These are phyloP conservation scores for Annulohypoxylon bovei DNA, from an alignment of 495 filamentous ascomycete genomes.

Conservation along the genomic window DNA sequence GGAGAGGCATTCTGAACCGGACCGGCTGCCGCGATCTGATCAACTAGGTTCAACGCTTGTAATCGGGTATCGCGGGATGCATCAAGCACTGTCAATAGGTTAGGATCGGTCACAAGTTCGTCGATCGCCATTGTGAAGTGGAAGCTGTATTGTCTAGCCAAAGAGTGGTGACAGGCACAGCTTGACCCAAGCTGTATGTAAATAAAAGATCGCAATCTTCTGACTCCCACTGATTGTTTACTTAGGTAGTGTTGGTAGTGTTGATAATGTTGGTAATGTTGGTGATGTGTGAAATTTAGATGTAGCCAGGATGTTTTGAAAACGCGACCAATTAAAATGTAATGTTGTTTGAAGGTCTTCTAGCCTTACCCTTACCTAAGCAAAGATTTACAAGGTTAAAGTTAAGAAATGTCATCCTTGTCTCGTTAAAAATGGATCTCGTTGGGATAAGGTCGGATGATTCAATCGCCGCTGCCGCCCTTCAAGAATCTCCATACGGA, in stretches of 20 bases:
- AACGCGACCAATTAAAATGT: constrained; percentile 16
- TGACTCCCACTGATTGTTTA: too few species aligned
- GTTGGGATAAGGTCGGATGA: constrained; percentile 9
- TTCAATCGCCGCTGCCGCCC: constrained; percentile 19
- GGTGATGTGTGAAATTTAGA: neutral
- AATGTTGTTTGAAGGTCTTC: neutral
- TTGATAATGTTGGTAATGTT: neutral
- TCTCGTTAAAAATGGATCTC: neutral
- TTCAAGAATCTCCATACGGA: neutral
- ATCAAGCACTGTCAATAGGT: constrained; percentile 74
- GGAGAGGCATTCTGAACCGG: constrained; percentile 49
- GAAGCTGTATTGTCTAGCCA: neutral
- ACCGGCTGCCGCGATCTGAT: constrained; percentile 53
- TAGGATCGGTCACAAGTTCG: constrained; percentile 74
- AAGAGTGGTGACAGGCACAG: neutral
- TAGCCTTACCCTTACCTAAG: neutral
- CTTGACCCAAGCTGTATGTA: neutral
- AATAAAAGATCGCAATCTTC: neutral
- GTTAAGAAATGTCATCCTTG: neutral
- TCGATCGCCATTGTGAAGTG: constrained; percentile 55
- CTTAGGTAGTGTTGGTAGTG: neutral
- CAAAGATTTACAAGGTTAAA: neutral
- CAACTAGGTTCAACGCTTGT: constrained; percentile 78
- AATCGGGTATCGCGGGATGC: constrained; percentile 74
- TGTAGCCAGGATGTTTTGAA: neutral